Evolutionary conservation across 495 filamentous ascomycete genomes (phyloP).

Genomic region (Chaetomium tenue): DNA sequence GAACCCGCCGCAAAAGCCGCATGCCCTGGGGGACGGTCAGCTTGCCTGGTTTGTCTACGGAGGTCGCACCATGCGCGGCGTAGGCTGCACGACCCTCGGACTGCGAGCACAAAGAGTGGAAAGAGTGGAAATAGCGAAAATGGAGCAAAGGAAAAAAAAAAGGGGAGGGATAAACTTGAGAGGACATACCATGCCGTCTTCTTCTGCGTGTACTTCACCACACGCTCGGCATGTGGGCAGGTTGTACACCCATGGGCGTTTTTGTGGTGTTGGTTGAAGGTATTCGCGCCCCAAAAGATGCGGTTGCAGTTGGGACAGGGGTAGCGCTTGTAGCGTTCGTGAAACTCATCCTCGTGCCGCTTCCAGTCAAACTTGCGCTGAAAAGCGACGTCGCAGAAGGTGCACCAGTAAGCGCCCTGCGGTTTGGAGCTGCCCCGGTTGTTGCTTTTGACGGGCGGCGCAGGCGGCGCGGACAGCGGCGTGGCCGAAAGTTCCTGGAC

Average conservation of each 20-base stretch:
- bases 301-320: conserved; percentile 51
- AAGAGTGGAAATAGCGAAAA: background rate
- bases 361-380: conserved; percentile 56
- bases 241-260: conserved; percentile 51
- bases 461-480: conserved; percentile 18
- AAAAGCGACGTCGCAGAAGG: conserved; percentile 51
- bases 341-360: conserved; percentile 53
- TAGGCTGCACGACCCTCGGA: background rate
- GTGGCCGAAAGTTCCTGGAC: conserved; percentile 22
- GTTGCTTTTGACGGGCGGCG: conserved; percentile 30
- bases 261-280: conserved; percentile 54
- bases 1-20: conserved; percentile 52
- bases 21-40: conserved; percentile 33
- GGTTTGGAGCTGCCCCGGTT: conserved; percentile 34
- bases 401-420: conserved; percentile 50
- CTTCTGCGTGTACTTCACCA: conserved; percentile 41
- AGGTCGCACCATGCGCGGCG: conserved; percentile 27
- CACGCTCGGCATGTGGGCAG: conserved; percentile 48
- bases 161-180: background rate
- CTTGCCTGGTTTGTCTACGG: conserved; percentile 17
- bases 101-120: background rate
- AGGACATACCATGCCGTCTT: conserved; percentile 34
- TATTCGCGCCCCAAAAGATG: conserved; percentile 52
- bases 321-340: conserved; percentile 52
- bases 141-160: background rate